phyloP scores from a whole-genome alignment of 306 rosid genomes.

The Hippophae gyantsensis region DNA sequence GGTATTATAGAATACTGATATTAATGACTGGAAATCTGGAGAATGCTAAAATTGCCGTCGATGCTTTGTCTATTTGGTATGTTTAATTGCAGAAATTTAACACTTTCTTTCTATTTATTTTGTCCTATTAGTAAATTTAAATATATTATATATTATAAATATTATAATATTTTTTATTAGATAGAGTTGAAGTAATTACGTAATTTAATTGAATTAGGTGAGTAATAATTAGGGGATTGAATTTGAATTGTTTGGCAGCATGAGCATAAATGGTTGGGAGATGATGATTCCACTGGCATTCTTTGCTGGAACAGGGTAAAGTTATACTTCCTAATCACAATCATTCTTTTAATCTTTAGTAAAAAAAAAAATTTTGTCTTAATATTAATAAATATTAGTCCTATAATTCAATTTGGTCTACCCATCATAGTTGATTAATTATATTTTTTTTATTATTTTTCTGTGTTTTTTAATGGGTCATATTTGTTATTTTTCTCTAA shows the following conservation, averaged over 20 bases:
- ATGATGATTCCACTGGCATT: constrained; percentile 78
- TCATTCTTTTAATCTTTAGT: not conserved
- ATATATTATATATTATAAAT: too few relatives aligned
- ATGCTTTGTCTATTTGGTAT: constrained; percentile 77
- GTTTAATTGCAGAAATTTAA: not conserved
- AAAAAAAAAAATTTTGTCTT: not conserved
- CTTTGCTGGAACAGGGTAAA: constrained; percentile 79
- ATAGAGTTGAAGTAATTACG: too few relatives aligned
- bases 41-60: constrained; percentile 67
- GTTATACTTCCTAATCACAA: not conserved
- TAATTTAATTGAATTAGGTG: too few relatives aligned
- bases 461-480: too few relatives aligned
- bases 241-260: constrained; percentile 32
- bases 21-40: constrained; percentile 68
- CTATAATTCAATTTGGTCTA: not conserved
- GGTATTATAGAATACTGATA: constrained; percentile 70
- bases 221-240: not conserved
- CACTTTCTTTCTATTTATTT: not conserved
- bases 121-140: not conserved
- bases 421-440: too few relatives aligned
- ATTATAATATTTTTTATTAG: too few relatives aligned
- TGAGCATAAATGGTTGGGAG: constrained; percentile 68
- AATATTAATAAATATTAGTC: not conserved
- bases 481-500: too few relatives aligned
- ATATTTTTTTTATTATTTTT: too few relatives aligned